Evolutionary conservation across 140 eudicot genomes (phyloP).

Genomic region (Oenanthe javanica): DNA sequence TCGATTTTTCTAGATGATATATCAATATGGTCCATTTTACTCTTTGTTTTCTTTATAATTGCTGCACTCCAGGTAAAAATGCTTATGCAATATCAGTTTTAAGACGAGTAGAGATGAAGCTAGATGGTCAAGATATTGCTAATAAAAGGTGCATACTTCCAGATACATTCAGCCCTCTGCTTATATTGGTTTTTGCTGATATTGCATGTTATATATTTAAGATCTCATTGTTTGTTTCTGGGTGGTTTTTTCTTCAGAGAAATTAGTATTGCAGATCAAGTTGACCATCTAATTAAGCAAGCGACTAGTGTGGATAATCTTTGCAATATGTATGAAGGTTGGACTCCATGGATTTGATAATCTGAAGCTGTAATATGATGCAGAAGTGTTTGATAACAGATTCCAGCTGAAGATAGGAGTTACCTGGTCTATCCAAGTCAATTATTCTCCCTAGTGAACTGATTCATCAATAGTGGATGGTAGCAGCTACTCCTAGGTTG

Average conservation of each 20-base stretch:
- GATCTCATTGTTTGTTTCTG: background rate
- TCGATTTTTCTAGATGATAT: background rate
- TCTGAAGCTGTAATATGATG: slow-evolving; percentile 11
- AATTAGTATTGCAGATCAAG: slow-evolving; percentile 73
- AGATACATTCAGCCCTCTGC: slow-evolving; percentile 8
- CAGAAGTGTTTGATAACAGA: slow-evolving; percentile 5
- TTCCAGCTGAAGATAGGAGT: background rate
- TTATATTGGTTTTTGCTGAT: slow-evolving; percentile 6
- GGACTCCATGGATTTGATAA: slow-evolving; percentile 98
- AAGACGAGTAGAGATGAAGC: slow-evolving; percentile 88
- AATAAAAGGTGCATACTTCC: slow-evolving; percentile 59
- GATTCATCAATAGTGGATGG: background rate
- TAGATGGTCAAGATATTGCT: slow-evolving; percentile 80
- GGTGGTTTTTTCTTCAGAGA: slow-evolving; percentile 35
- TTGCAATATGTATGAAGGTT: slow-evolving; percentile 99
- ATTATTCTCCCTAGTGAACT: background rate
- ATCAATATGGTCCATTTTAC: background rate
- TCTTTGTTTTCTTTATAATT: background rate
- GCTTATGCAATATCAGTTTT: slow-evolving; percentile 84
- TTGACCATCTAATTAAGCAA: slow-evolving; percentile 86
- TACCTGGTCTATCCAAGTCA: background rate
- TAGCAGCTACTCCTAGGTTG: background rate
- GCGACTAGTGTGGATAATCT: slow-evolving; percentile 93
- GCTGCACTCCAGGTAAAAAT: slow-evolving; percentile 57
- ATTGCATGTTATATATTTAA: background rate